Conservation (phyloP, 129 eudicot species). For the Flaveria bidentis region DNA sequence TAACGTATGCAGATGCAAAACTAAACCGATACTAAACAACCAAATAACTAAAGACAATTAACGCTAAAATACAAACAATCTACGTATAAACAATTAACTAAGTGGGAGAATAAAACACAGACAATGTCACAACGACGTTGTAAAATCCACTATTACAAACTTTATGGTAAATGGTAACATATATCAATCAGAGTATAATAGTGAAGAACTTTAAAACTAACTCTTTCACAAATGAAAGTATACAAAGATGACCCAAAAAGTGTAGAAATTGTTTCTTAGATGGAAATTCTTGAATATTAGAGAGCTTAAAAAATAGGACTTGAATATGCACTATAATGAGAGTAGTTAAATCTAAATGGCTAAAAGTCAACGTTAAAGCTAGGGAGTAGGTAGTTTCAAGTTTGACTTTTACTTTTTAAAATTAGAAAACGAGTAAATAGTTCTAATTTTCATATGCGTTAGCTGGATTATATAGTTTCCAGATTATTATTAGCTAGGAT, state of each 20-base stretch:
- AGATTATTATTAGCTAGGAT: constrained; percentile 23
- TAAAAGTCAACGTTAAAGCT: constrained; percentile 22
- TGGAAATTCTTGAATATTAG: not conserved
- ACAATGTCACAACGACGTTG: not conserved
- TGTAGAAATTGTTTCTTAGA: not conserved
- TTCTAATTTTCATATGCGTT: constrained; percentile 8
- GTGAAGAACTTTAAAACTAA: not conserved
- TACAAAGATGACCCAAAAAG: not conserved
- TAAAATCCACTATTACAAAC: not conserved
- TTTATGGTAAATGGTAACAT: not conserved
- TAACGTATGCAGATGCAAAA: not conserved
- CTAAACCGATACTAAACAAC: not conserved
- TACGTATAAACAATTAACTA: not conserved
- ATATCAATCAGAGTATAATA: not conserved
- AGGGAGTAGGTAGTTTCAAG: constrained; percentile 20
- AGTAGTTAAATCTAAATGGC: not conserved
- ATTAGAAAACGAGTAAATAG: constrained; percentile 13
- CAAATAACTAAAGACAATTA: not conserved
- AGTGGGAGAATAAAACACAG: not conserved
- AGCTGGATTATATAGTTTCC: constrained; percentile 29
- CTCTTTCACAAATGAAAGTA: not conserved
- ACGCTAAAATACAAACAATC: not conserved
- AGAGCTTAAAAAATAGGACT: not conserved
- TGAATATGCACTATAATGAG: not conserved
- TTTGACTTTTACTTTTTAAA: constrained; percentile 13